A percentile compares a stretch with the other conserved stretches of the same genome.
phyloP scores from a whole-genome alignment of 768 basidiomycete species.

The Fomitopsis serialis region DNA sequence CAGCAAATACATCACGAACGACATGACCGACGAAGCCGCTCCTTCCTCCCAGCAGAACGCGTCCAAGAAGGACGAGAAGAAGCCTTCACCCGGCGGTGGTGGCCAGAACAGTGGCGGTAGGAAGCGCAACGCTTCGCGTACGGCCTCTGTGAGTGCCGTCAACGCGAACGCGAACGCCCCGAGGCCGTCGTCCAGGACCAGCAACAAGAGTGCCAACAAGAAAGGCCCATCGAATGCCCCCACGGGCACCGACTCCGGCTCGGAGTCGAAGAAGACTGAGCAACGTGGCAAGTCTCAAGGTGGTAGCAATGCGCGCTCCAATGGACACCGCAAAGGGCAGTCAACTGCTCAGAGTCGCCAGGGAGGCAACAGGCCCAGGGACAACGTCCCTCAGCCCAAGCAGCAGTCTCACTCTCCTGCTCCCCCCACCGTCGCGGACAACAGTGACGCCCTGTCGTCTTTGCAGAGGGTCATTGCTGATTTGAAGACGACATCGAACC shows the following conservation, averaged over 20 bases:
- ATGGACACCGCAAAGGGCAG: slow-evolving; percentile 47
- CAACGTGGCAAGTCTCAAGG: slow-evolving; percentile 31
- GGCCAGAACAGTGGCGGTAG: slow-evolving; percentile 35
- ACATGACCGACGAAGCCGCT: slow-evolving; percentile 81
- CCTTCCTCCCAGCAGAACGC: slow-evolving; percentile 42
- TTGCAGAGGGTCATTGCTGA: slow-evolving; percentile 93
- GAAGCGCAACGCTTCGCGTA: slow-evolving; percentile 32
- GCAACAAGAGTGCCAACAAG: slow-evolving; percentile 66
- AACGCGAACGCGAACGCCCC: slow-evolving; percentile 32
- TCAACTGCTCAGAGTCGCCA: slow-evolving; percentile 56
- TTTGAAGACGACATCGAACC: slow-evolving; percentile 78
- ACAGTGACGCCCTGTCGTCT: slow-evolving; percentile 78
- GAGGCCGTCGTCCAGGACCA: slow-evolving; percentile 59
- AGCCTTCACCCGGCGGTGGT: slow-evolving; percentile 34
- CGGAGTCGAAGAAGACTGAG: slow-evolving; percentile 61
- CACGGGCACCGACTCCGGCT: slow-evolving; percentile 57
- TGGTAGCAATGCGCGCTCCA: slow-evolving; percentile 38
- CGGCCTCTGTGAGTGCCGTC: slow-evolving; percentile 14
- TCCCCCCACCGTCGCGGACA: slow-evolving; percentile 49
- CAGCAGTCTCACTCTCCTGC: slow-evolving; percentile 42
- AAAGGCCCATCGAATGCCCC: slow-evolving; percentile 34
- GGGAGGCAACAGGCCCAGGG: slow-evolving; percentile 37
- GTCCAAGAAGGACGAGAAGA: slow-evolving; percentile 73
- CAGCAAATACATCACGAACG: slow-evolving; percentile 57
- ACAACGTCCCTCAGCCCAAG: slow-evolving; percentile 11